Conservation (phyloP, 768 basidiomycete genomes). For the Boletus pseudopeckii region DNA sequence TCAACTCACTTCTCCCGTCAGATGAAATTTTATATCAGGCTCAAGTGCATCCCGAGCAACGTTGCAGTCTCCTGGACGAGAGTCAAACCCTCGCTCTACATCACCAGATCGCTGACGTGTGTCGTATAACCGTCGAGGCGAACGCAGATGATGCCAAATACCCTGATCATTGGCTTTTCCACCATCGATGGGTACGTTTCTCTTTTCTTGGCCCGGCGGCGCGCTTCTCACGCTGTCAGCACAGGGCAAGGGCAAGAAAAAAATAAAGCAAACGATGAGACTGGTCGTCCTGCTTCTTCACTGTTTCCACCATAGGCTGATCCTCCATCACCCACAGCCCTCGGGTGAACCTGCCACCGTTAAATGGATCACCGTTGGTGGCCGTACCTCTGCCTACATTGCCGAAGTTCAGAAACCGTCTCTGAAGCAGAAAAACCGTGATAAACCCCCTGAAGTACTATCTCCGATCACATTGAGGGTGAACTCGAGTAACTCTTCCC, state of each 20-base stretch:
- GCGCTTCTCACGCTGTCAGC: slow-evolving; percentile 13
- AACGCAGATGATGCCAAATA: slow-evolving; percentile 70
- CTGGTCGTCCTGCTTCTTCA: slow-evolving; percentile 37
- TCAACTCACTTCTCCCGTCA: slow-evolving; percentile 16
- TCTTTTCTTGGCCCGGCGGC: background rate
- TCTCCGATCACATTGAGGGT: background rate
- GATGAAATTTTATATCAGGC: slow-evolving; percentile 77
- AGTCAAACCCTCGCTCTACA: slow-evolving; percentile 51
- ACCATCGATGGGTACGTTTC: slow-evolving; percentile 57
- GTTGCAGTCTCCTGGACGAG: slow-evolving; percentile 51
- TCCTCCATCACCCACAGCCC: slow-evolving; percentile 41
- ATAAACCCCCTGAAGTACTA: background rate
- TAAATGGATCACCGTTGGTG: slow-evolving; percentile 71
- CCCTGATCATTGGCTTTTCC: slow-evolving; percentile 66
- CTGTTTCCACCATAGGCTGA: background rate
- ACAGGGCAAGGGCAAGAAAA: slow-evolving; percentile 59
- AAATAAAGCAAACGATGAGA: slow-evolving; percentile 41
- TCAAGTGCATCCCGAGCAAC: slow-evolving; percentile 67
- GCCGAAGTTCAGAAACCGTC: slow-evolving; percentile 52
- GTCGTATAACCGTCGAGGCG: slow-evolving; percentile 56
- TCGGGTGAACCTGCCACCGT: slow-evolving; percentile 69
- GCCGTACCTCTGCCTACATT: slow-evolving; percentile 73
- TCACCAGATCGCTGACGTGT: slow-evolving; percentile 51
- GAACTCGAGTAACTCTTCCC: background rate
- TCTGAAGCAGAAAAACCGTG: background rate